Evolutionary conservation across 1,139 yeast species (phyloP).

Genomic region (Blastobotrys arbuscula): DNA sequence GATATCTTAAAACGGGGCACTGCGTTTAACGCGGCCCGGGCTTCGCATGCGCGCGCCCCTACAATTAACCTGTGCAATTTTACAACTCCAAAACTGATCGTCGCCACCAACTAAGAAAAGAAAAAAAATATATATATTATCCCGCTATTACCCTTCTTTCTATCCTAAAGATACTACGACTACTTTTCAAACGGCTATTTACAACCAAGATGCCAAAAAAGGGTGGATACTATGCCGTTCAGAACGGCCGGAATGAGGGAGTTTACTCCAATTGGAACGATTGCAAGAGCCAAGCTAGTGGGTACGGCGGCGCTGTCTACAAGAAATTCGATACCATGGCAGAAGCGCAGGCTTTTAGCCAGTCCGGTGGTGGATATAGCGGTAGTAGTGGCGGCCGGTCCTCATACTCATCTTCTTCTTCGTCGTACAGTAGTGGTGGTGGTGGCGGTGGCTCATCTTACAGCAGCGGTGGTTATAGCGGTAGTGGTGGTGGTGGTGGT

Average conservation of each 20-base stretch:
- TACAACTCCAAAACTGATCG: no score
- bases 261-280: constrained; percentile 47
- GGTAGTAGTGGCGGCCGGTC: not conserved
- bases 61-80: no score
- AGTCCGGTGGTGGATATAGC: not conserved
- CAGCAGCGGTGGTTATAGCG: not conserved
- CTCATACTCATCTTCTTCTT: no score
- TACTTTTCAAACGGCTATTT: no score
- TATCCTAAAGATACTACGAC: no score
- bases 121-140: no score
- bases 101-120: no score
- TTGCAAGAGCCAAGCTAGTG: constrained; percentile 35
- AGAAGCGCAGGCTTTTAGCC: constrained; percentile 43
- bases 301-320: constrained; percentile 48
- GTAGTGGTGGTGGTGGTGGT: not conserved
- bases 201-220: not conserved
- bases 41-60: no score
- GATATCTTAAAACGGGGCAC: no score
- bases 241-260: constrained; percentile 49
- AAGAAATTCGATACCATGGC: constrained; percentile 45
- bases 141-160: no score
- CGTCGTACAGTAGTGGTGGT: no score
- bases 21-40: no score
- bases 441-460: not conserved
- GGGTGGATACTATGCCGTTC: constrained; percentile 51